A percentile compares a stretch with the other conserved stretches of the same genome.
Evolutionary conservation across 768 basidiomycete genomes (phyloP).

Genomic region (Lactarius psammicola): DNA sequence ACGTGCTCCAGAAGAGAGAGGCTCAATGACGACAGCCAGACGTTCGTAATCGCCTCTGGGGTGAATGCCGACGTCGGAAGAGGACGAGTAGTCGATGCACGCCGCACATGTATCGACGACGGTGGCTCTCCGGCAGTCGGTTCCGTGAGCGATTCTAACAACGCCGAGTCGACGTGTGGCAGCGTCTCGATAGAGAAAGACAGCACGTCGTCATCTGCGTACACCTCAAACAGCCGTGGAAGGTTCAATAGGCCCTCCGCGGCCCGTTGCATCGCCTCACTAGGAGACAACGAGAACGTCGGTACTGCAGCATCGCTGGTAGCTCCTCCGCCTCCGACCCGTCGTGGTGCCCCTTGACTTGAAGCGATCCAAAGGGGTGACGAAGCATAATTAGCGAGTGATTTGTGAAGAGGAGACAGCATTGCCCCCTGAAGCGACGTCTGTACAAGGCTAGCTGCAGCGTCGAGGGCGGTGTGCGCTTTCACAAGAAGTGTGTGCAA

Average conservation of each 20-base stretch:
- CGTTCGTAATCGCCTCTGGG: conserved; percentile 80
- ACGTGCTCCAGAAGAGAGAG: conserved; percentile 75
- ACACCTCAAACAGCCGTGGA: conserved; percentile 90
- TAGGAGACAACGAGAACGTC: conserved; percentile 90
- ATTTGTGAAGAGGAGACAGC: conserved; percentile 73
- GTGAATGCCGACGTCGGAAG: conserved; percentile 39
- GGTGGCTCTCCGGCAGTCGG: conserved; percentile 32
- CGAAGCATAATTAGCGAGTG: conserved; percentile 68
- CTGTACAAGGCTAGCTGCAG: conserved; percentile 74
- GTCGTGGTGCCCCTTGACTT: conserved; percentile 45
- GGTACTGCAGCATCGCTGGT: conserved; percentile 65
- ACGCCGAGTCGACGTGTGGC: conserved; percentile 62
- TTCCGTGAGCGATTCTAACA: conserved; percentile 49
- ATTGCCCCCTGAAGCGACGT: conserved; percentile 77
- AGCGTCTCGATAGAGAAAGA: conserved; percentile 84
- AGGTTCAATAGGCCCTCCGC: conserved; percentile 95
- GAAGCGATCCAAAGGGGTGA: conserved; percentile 63
- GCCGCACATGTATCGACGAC: conserved; percentile 37
- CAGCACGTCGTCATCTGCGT: conserved; percentile 88
- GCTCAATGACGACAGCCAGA: conserved; percentile 92
- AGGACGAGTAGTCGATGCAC: conserved; percentile 30
- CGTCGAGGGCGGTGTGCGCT: conserved; percentile 54
- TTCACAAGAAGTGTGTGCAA: conserved; percentile 49
- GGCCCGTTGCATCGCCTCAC: conserved; percentile 81
- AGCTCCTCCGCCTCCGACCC: conserved; percentile 41